Conservation (phyloP, 2,329 filamentous ascomycete genomes). For the Cercospora beticola region DNA sequence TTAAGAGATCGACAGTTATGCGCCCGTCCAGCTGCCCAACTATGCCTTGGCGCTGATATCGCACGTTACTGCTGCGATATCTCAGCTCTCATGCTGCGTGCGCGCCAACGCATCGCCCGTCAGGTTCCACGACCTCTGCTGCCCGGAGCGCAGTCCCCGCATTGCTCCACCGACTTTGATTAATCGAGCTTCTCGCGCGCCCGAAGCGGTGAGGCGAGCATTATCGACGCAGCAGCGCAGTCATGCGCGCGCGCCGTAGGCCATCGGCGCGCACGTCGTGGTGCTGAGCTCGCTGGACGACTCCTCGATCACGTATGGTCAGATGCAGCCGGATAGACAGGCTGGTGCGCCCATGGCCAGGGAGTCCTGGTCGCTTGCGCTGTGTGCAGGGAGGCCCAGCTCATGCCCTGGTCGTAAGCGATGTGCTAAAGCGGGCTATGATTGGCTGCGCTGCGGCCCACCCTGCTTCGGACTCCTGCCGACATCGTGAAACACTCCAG, state of each 20-base stretch:
- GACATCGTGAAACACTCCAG: conserved; percentile 9
- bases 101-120: conserved; percentile 10
- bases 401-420: conserved; percentile 12
- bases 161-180: conserved; percentile 10
- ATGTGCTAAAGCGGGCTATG: not conserved
- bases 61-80: not conserved
- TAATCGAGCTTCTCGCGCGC: not conserved
- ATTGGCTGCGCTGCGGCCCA: not conserved
- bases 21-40: not conserved
- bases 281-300: conserved; percentile 4
- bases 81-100: not conserved
- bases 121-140: conserved; percentile 10
- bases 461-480: conserved; percentile 7
- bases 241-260: conserved; percentile 1
- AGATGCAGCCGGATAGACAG: conserved; percentile 7
- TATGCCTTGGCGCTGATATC: conserved; percentile 11
- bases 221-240: conserved; percentile 1
- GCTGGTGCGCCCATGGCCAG: conserved; percentile 5
- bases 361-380: conserved; percentile 1
- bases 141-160: conserved; percentile 1
- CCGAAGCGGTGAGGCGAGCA: conserved; percentile 18
- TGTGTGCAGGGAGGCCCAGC: conserved; percentile 5
- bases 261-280: not conserved
- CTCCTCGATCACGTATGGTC: conserved; percentile 19
- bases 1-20: not conserved